These are phyloP conservation scores for Silene coronaria DNA, from an alignment of 179 eudicot genomes.

Conservation along the genomic window DNA sequence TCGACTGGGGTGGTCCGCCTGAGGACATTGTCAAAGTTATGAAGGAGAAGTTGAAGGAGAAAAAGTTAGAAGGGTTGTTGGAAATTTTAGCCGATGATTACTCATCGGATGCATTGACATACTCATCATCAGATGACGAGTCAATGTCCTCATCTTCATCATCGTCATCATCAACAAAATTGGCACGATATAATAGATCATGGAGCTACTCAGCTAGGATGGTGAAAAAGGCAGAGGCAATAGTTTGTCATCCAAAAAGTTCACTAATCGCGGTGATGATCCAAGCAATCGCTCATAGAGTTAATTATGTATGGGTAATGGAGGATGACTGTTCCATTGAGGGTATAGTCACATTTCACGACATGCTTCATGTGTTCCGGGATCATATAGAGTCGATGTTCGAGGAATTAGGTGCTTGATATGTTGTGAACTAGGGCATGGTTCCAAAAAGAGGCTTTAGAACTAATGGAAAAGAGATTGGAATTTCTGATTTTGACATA, in stretches of 20 bases:
- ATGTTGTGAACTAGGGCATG: neutral
- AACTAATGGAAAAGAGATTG: neutral
- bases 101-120: slow-evolving; percentile 20
- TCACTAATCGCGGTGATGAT: slow-evolving; percentile 43
- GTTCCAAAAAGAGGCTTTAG: neutral
- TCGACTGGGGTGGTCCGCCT: slow-evolving; percentile 39
- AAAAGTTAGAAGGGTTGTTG: slow-evolving; percentile 26
- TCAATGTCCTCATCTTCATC: slow-evolving; percentile 14
- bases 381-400: slow-evolving; percentile 29
- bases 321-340: slow-evolving; percentile 27
- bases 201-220: slow-evolving; percentile 41
- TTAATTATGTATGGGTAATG: slow-evolving; percentile 42
- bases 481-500: neutral
- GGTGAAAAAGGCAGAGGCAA: slow-evolving; percentile 31
- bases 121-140: slow-evolving; percentile 37
- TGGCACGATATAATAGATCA: slow-evolving; percentile 28
- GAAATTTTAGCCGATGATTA: slow-evolving; percentile 32
- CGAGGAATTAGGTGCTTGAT: slow-evolving; percentile 16
- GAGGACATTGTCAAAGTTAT: slow-evolving; percentile 31
- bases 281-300: slow-evolving; percentile 43
- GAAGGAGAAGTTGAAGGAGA: slow-evolving; percentile 28
- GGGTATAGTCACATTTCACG: slow-evolving; percentile 38
- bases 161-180: neutral
- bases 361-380: slow-evolving; percentile 37
- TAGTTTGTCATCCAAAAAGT: slow-evolving; percentile 35